Evolutionary conservation across 352 stramenopile genomes (phyloP), one percentile per base, ranked within the genome.

Genomic region (Globisporangium emineosum): DNA sequence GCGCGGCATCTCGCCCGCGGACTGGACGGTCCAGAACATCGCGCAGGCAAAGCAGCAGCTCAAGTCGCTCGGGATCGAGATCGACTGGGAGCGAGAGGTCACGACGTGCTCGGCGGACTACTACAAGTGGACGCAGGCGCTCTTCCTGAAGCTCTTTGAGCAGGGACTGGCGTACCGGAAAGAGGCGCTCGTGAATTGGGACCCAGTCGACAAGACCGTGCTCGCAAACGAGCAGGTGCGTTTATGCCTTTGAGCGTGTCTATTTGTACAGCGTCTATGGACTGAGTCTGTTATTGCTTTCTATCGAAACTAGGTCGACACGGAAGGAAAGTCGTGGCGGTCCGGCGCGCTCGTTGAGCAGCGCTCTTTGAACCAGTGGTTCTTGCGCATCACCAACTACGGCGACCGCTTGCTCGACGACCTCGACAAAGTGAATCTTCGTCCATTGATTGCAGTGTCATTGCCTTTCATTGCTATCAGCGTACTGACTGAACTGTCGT

Each of bases 111-210:
- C 98, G 60, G 69, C 92, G 8, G 89, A 97, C 47, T 99, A 99
- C 78, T 98, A 99, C 67, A 97, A 97, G 73, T 99, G 98, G 97
- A 99, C 98, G 19, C 98, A 99, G 75, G 99, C 97, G 97, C 90
- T 99, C 43, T 99, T 99, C 70, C 73, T 99, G 27, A 86, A 99
- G 74, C 82, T 99, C 49, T 98, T 97, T 57, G 86, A 98, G 15
- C 87, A 94, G 59, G 97, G 96, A n/a, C 79, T 99, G 32, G 98
- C 97, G 25, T 94, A 94, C 59, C 96, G 98, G 58, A 98, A 96
- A 57, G 86, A 98, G 45, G 97, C 97, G 52, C 83, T 93, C n/a
- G 98, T 99, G 32, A 99, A 99, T 78, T 99, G 97, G 97, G 98
- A 98, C 74, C 97, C 98, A 2, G 93, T 98, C 42, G 86, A 99